Conservation (phyloP, 768 basidiomycete species). For the Collybia nuda region DNA sequence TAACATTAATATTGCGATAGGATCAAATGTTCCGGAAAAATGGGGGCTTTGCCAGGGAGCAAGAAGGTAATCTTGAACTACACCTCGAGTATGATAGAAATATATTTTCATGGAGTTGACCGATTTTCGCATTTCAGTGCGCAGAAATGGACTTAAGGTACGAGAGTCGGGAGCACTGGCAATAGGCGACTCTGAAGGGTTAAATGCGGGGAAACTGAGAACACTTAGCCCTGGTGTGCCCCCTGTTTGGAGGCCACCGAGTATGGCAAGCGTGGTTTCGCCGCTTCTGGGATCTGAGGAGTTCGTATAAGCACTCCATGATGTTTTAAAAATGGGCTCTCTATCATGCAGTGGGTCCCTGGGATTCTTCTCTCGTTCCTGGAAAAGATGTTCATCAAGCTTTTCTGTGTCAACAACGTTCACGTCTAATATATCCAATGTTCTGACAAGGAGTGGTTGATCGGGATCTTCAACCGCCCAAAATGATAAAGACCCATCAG, state of each 20-base stretch:
- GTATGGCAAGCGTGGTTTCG: conserved; percentile 69
- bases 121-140: conserved; percentile 66
- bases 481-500: conserved; percentile 81
- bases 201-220: conserved; percentile 67
- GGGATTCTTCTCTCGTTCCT: conserved; percentile 14
- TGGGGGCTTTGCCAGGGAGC: conserved; percentile 72
- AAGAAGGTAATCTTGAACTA: conserved; percentile 78
- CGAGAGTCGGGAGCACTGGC: conserved; percentile 29
- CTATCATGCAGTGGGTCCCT: conserved; percentile 22
- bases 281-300: conserved; percentile 64
- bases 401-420: conserved; percentile 49
- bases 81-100: conserved; percentile 57
- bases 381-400: conserved; percentile 40
- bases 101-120: conserved; percentile 46
- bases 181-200: conserved; percentile 53
- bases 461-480: conserved; percentile 82
- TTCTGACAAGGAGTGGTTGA: conserved; percentile 72
- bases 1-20: conserved; percentile 63
- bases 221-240: conserved; percentile 64
- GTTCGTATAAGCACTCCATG: conserved; percentile 80
- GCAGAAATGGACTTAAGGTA: conserved; percentile 43
- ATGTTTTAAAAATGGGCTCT: conserved; percentile 85
- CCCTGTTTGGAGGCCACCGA: conserved; percentile 68
- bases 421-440: conserved; percentile 55
- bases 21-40: conserved; percentile 65